phyloP scores from a whole-genome alignment of 352 stramenopile species.

The Phytophthora tentaculata region DNA sequence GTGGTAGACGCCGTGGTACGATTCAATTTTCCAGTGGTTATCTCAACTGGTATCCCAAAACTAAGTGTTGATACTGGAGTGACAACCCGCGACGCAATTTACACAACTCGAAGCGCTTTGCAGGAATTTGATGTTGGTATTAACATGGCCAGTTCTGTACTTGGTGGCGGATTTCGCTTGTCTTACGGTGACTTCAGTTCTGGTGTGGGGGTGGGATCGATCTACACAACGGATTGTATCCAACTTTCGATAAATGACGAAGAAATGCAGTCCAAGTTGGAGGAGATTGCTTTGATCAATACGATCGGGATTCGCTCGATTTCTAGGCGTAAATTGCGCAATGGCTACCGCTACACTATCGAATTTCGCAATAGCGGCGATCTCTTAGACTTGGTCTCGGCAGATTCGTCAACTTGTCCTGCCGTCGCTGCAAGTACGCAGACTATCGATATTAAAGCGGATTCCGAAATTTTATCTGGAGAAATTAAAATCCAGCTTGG shows the following conservation, averaged over 20 bases:
- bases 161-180: conserved; percentile 56
- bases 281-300: conserved; percentile 46
- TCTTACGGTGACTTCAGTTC: conserved; percentile 63
- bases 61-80: conserved; percentile 52
- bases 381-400: conserved; percentile 57
- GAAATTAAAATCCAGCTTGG: conserved; percentile 50
- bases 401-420: conserved; percentile 42
- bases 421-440: conserved; percentile 51
- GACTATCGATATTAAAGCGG: conserved; percentile 66
- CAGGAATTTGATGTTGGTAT: conserved; percentile 74
- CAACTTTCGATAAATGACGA: conserved; percentile 47
- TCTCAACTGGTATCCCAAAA: conserved; percentile 37
- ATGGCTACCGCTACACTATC: conserved; percentile 64
- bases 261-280: conserved; percentile 48
- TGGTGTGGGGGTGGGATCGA: conserved; percentile 29
- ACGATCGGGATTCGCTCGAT: conserved; percentile 63
- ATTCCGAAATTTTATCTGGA: conserved; percentile 50
- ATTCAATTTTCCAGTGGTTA: conserved; percentile 58
- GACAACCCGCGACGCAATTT: conserved; percentile 38
- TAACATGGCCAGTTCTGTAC: conserved; percentile 47
- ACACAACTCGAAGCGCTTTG: conserved; percentile 48
- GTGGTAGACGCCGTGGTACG: conserved; percentile 56
- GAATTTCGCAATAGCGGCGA: conserved; percentile 58
- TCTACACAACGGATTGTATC: conserved; percentile 60
- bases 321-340: conserved; percentile 24